These are phyloP conservation scores for Taphrina betulina DNA, from an alignment of 1,139 yeast genomes.

Conservation along the genomic window DNA sequence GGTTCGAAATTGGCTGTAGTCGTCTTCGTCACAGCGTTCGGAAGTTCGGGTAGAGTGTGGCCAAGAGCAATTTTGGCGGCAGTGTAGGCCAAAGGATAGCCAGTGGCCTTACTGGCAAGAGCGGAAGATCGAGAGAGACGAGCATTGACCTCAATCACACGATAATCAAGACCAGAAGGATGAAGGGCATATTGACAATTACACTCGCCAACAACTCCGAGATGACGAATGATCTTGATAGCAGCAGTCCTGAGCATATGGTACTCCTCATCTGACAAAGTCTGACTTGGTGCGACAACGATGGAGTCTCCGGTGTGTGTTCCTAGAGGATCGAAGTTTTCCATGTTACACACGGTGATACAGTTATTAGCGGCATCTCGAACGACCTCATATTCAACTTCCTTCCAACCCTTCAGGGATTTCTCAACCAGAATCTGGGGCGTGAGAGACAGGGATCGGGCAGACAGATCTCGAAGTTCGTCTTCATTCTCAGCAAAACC, in stretches of 20 bases:
- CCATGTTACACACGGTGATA: conserved; percentile 99
- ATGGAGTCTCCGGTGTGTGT: conserved; percentile 98
- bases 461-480: conserved; percentile 80
- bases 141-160: conserved; percentile 97
- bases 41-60: conserved; percentile 88
- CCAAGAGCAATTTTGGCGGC: conserved; percentile 97
- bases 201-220: conserved; percentile 99
- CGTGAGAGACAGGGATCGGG: conserved; percentile 82
- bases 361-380: conserved; percentile 96
- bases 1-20: conserved; percentile 98
- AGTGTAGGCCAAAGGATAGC: conserved; percentile 96
- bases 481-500: conserved; percentile 86
- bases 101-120: conserved; percentile 96
- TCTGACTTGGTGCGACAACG: conserved; percentile 98
- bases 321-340: conserved; percentile 96
- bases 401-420: conserved; percentile 98
- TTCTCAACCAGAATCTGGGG: conserved; percentile 96
- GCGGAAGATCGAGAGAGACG: conserved; percentile 97
- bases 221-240: conserved; percentile 91
- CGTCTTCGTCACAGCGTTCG: conserved; percentile 93
- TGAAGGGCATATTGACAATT: conserved; percentile 95
- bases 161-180: conserved; percentile 90
- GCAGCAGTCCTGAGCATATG: conserved; percentile 98
- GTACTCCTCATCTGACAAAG: conserved; percentile 92
- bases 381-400: conserved; percentile 97